These are phyloP conservation scores for Juglanconis oblonga DNA, from an alignment of 2,329 filamentous ascomycete genomes.

Conservation along the genomic window DNA sequence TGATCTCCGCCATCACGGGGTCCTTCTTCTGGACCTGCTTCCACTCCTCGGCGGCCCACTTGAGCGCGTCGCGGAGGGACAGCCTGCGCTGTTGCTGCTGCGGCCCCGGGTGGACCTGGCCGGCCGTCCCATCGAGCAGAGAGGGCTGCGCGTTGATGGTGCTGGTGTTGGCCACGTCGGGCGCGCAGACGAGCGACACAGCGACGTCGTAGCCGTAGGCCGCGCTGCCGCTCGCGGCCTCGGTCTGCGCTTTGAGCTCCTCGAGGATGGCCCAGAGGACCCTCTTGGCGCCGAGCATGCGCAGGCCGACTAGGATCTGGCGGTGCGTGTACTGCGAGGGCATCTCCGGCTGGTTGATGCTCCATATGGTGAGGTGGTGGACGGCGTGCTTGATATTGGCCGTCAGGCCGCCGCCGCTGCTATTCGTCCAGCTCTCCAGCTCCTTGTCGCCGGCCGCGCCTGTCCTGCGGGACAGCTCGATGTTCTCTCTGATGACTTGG, in stretches of 20 bases:
- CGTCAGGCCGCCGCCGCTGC: constrained; percentile 52
- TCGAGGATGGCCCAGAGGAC: constrained; percentile 63
- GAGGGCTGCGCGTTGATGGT: constrained; percentile 36
- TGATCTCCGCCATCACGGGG: constrained; percentile 54
- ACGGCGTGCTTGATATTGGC: constrained; percentile 59
- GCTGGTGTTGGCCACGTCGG: constrained; percentile 50
- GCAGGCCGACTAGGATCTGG: constrained; percentile 60
- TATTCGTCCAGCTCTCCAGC: constrained; percentile 63
- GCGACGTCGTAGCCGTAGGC: constrained; percentile 62
- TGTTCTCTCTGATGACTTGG: constrained; percentile 60
- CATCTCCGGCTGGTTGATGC: constrained; percentile 52
- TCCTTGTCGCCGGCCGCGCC: constrained; percentile 63
- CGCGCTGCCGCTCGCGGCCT: constrained; percentile 55
- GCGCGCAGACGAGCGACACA: constrained; percentile 66
- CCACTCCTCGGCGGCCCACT: constrained; percentile 55
- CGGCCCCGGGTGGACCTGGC: constrained; percentile 26
- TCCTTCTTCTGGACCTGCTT: constrained; percentile 56
- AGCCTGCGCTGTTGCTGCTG: constrained; percentile 43
- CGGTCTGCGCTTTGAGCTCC: constrained; percentile 62
- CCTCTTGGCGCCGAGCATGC: constrained; percentile 59
- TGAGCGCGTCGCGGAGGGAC: constrained; percentile 60
- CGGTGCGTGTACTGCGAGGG: constrained; percentile 70
- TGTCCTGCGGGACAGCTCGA: constrained; percentile 57
- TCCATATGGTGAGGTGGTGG: constrained; percentile 65
- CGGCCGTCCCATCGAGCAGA: constrained; percentile 33